A percentile compares a stretch with the other conserved stretches of the same genome.
Evolutionary conservation across 257 asterid species (phyloP).

Genomic region (Fraxinus excelsior): DNA sequence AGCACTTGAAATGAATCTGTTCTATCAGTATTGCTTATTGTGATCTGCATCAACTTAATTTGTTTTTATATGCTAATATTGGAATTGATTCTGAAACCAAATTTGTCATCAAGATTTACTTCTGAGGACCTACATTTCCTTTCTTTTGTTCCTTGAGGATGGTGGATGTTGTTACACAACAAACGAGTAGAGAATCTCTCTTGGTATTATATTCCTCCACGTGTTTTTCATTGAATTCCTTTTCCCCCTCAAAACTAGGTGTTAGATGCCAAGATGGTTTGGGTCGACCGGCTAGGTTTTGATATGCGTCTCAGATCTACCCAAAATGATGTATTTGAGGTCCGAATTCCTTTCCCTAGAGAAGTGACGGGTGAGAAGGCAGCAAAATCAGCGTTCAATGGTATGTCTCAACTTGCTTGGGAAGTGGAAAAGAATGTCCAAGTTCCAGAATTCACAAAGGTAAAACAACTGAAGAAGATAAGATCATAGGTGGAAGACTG

Average conservation of each 20-base stretch:
- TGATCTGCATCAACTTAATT: too few species aligned
- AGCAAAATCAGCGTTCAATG: constrained; percentile 90
- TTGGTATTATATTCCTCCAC: background rate
- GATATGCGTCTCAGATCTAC: constrained; percentile 66
- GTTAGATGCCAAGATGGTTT: constrained; percentile 79
- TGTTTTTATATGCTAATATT: too few species aligned
- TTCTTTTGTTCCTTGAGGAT: background rate
- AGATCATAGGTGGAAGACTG: background rate
- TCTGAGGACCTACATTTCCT: background rate
- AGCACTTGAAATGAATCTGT: too few species aligned
- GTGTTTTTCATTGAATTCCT: constrained; percentile 1
- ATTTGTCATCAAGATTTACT: too few species aligned
- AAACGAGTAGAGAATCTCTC: background rate
- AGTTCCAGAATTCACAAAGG: constrained; percentile 63
- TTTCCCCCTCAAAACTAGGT: constrained; percentile 46
- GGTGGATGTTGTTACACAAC: background rate
- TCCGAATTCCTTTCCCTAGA: constrained; percentile 88
- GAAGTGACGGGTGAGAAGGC: constrained; percentile 86
- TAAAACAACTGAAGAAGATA: constrained; percentile 62
- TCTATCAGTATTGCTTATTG: too few species aligned
- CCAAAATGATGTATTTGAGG: constrained; percentile 66
- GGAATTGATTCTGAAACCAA: too few species aligned
- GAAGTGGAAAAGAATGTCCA: constrained; percentile 79
- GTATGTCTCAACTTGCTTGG: constrained; percentile 97
- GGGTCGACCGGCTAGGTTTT: constrained; percentile 93